Evolutionary conservation across 2,329 filamentous ascomycete genomes (phyloP), one percentile per base, ranked within the genome.

Genomic region (Aspergillus carbonarius): DNA sequence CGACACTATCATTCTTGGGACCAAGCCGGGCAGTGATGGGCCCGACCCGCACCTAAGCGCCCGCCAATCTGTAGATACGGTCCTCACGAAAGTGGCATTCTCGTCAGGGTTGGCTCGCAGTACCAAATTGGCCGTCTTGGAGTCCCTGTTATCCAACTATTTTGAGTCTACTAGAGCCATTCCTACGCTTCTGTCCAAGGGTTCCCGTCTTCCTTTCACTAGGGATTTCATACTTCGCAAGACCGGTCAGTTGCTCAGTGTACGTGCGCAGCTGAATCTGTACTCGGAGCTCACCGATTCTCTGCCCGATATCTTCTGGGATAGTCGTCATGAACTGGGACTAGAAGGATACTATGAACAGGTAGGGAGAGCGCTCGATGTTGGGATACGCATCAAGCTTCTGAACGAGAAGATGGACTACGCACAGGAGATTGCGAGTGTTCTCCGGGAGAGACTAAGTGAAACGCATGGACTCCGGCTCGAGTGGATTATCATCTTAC

Each of bases 341-440:
- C 82, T 99, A 2, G 95, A 97, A 74, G 90, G 89, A 30, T 98
- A 97, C 78, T 99, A 98, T 74, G 93, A 96, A 66, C 90, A 95
- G 74, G 92, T 97, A 40, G 93, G 93, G 40, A 86, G 88, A 55
- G 92, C 92, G 0, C 83, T 99, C 35, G 95, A 98, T 74, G 93
- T 98, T 23, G 90, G 91, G 34, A 91, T 95, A 25, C 85, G 95
- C 52, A 98, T 98, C 77, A 91, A 90, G 68, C 88, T 91, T 17
- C 78, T 98, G 66, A 99, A 99, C 74, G 91, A 96, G 78, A 96
- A 96, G 79, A 96, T 99, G 85, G 93, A 96, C 70, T 98, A 99
- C 73, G 95, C 93, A 1, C 91, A 95, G 70, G 93, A 98, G 74
- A 97, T 97, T 73, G 92, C 95, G 6, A 91, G 83, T 54, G 93